A percentile compares a stretch with the other conserved stretches of the same genome.
phyloP scores from a whole-genome alignment of 192 early-diverging fungal species.

The Allomyces macrogynus region DNA sequence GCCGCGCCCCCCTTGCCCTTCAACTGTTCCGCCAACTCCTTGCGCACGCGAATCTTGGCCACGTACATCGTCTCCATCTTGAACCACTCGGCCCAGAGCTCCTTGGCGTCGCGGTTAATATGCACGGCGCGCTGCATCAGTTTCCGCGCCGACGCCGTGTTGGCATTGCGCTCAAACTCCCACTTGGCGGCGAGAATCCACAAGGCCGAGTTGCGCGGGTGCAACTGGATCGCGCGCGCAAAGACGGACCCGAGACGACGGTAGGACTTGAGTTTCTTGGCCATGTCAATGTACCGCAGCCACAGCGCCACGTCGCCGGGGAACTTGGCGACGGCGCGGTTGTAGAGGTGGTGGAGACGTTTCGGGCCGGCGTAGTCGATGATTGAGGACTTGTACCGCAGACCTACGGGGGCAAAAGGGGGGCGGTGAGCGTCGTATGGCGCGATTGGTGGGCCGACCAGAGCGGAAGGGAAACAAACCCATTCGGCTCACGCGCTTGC shows the following conservation, averaged over 20 bases:
- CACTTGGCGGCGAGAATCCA: constrained; percentile 83
- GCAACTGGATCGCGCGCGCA: constrained; percentile 64
- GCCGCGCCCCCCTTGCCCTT: not conserved
- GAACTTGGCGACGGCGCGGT: constrained; percentile 56
- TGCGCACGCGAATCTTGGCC: constrained; percentile 62
- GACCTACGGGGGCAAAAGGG: constrained; percentile 10
- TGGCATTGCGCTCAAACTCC: constrained; percentile 67
- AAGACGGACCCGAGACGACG: constrained; percentile 52
- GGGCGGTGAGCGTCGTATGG: not conserved
- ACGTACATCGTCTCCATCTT: constrained; percentile 73
- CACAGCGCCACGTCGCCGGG: constrained; percentile 59
- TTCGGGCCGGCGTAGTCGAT: constrained; percentile 53
- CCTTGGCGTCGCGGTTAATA: constrained; percentile 46
- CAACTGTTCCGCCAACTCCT: constrained; percentile 47
- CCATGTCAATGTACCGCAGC: constrained; percentile 81
- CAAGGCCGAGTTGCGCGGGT: constrained; percentile 57
- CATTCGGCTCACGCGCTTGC: constrained; percentile 50
- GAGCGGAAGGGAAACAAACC: constrained; percentile 1
- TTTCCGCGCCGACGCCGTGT: constrained; percentile 54
- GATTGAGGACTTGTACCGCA: constrained; percentile 20
- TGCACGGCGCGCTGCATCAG: constrained; percentile 72
- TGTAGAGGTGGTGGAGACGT: constrained; percentile 62
- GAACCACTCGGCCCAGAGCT: constrained; percentile 86
- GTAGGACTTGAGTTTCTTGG: constrained; percentile 24
- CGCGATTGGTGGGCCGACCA: not conserved